Evolutionary conservation across 768 basidiomycete genomes (phyloP), one percentile per base, ranked within the genome.

Genomic region (Suillus variegatus): DNA sequence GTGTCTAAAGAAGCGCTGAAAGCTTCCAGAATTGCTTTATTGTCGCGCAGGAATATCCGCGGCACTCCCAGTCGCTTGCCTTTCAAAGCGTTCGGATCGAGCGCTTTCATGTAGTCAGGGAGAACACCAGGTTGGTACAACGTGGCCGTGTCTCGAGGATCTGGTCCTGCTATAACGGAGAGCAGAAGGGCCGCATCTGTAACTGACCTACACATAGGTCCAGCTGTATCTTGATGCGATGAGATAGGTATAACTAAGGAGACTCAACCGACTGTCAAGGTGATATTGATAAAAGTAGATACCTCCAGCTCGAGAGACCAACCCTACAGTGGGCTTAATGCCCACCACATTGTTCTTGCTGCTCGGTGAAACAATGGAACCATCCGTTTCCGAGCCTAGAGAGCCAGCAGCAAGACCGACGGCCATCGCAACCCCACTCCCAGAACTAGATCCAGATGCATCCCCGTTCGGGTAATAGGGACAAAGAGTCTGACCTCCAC

Each of bases 301-400:
- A 84, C 87, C 87, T 72, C 86, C 87, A 18, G 85, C 84, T 16
- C 86, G 79, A 6, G 86, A 88, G 4, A 85, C 86, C 41, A 87
- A 72, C 0, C 87, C 87, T 10, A 88, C 80, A 3, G 85, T 88
- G 0, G 88, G 85, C 68, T 87, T 87, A 56, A 74, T 76, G 73
- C 82, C 80, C 10, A 79, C 83, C 10, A 85, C 63, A 51, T 83
- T 83, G 64, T 80, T 82, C 25, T 68, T 64, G 57, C 76, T 78
- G 51, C 78, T 75, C 0, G 84, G 85, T 16, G 73, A 80, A 41
- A 80, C 71, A 64, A 85, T 85, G 16, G 80, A 82, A n/a, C 85
- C 84, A 60, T 82, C 78, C 8, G 81, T 85, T 69, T 85, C 84
- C 0, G 80, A 78, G 14, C 85, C 84, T 28, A 85, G 74, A 16